Percentiles rank a stretch among this genome's conserved stretches.
Conservation (phyloP, 805 yeast genomes). For the Lipomyces mesembrius region DNA sequence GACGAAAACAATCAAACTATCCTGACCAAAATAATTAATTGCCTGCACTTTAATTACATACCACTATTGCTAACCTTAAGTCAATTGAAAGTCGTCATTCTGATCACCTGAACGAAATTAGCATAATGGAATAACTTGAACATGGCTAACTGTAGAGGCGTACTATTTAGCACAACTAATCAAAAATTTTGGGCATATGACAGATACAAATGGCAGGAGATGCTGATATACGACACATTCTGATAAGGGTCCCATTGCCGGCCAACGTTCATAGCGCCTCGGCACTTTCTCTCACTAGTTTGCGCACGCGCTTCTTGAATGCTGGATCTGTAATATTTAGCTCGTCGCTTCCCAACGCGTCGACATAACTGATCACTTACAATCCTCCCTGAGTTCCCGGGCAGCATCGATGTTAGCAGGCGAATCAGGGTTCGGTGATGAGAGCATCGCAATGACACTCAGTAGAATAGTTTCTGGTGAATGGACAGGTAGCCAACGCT, state of each 20-base stretch:
- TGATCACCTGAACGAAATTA: background rate
- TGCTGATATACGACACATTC: background rate
- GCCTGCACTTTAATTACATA: background rate
- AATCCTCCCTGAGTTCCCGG: slow-evolving; percentile 76
- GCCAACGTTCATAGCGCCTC: slow-evolving; percentile 27
- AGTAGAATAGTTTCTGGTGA: slow-evolving; percentile 82
- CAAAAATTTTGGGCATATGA: background rate
- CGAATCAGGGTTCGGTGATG: slow-evolving; percentile 88
- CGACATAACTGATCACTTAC: slow-evolving; percentile 42
- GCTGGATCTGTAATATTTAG: slow-evolving; percentile 40
- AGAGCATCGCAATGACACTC: slow-evolving; percentile 84
- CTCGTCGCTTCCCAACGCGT: slow-evolving; percentile 1
- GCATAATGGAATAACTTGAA: background rate
- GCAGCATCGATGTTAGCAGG: slow-evolving; percentile 95
- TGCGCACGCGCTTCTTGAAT: slow-evolving; percentile 72
- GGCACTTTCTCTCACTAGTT: slow-evolving; percentile 49
- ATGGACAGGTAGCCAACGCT: slow-evolving; percentile 91
- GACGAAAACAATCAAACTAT: background rate
- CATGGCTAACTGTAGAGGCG: background rate
- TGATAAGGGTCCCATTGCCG: background rate
- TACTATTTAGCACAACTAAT: background rate
- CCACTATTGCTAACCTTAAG: background rate
- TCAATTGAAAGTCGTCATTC: background rate
- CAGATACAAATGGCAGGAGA: background rate
- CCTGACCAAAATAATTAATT: slow-evolving; percentile 6